Base-by-base conservation (phyloP, 768 basidiomycete genomes). In the Mycena alexandri region DNA sequence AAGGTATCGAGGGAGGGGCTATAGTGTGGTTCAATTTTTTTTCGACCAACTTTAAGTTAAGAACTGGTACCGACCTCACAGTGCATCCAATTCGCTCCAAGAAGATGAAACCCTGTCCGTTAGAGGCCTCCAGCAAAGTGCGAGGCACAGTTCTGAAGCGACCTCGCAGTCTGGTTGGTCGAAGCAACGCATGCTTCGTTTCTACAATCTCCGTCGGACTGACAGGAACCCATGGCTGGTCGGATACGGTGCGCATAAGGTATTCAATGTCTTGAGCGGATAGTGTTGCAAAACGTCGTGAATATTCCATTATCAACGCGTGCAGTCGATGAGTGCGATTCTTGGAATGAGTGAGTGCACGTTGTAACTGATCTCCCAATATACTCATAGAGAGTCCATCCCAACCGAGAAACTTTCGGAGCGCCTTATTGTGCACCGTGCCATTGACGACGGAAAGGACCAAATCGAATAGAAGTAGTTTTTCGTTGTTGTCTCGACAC, bases 31-130 rank as follows among this genome's bases (percentile, higher is more conserved):
- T 55, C 8, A 55, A 38, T 42, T 2, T 29, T 11, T 34, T 46
- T 33, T 16, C 17, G 12, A 7, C n/a, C n/a, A n/a, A n/a, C n/a
- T 34, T 12, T 10, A 48, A 12, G 4, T 29, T 13, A 22, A 34
- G 38, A 33, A 22, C 12, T 13, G 14, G 10, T 38, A 50, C 63
- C 4, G 5, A 69, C 70, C 58, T 65, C 34, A 21, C 63, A 29
- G 54, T 38, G 34, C 71, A 71, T 7, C 71, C 71, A 63, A 71
- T 68, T 14, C 38, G 36, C 38, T 38, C 34, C 11, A 71, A 41
- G 38, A 71, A 71, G 24, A 55, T 17, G 1, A 6, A 22, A 14
- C 62, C 62, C 21, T 55, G 34, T 14, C 54, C 51, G 16, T 17
- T 34, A 11, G 33, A 21, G 24, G 56, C 58, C 17, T 67, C 57